Evolutionary conservation across 768 basidiomycete species (phyloP).

Genomic region (Cystofilobasidium macerans): DNA sequence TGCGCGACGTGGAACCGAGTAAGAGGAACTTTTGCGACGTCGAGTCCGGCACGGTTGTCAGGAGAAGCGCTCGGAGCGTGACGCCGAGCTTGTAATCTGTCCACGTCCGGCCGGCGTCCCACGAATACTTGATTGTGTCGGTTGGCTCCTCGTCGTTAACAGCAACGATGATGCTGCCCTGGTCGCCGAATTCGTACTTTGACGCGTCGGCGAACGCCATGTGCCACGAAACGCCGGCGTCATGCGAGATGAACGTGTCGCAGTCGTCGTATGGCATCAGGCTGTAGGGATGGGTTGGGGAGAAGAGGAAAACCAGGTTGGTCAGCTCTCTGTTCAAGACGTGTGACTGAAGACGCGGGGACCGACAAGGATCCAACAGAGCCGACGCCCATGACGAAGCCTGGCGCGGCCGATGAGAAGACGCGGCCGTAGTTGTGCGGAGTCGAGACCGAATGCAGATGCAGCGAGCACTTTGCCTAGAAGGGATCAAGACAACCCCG

Average conservation of each 20-base stretch:
- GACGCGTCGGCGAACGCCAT: conserved; percentile 66
- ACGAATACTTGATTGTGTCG: conserved; percentile 61
- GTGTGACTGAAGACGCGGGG: neutral
- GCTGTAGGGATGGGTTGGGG: neutral
- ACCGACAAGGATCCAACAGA: conserved; percentile 50
- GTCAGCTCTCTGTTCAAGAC: conserved; percentile 41
- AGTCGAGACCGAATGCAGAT: conserved; percentile 82
- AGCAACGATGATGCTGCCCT: conserved; percentile 63
- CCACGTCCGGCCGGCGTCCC: conserved; percentile 75
- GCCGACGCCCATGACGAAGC: conserved; percentile 93
- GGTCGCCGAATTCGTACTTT: conserved; percentile 94
- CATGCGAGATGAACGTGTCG: conserved; percentile 84
- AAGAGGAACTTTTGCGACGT: conserved; percentile 94
- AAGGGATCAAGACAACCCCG: neutral
- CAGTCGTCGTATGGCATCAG: conserved; percentile 46
- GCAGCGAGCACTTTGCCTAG: conserved; percentile 59
- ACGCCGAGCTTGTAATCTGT: conserved; percentile 57
- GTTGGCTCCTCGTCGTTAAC: conserved; percentile 75
- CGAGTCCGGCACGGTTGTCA: conserved; percentile 87
- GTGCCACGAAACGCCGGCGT: conserved; percentile 76
- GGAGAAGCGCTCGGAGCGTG: conserved; percentile 56
- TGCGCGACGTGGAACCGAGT: conserved; percentile 60
- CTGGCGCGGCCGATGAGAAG: conserved; percentile 90
- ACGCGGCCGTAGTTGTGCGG: conserved; percentile 89
- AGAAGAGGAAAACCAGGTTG: conserved; percentile 44